These are phyloP conservation scores for Trametes maxima DNA, from an alignment of 768 basidiomycete species.

Conservation along the genomic window DNA sequence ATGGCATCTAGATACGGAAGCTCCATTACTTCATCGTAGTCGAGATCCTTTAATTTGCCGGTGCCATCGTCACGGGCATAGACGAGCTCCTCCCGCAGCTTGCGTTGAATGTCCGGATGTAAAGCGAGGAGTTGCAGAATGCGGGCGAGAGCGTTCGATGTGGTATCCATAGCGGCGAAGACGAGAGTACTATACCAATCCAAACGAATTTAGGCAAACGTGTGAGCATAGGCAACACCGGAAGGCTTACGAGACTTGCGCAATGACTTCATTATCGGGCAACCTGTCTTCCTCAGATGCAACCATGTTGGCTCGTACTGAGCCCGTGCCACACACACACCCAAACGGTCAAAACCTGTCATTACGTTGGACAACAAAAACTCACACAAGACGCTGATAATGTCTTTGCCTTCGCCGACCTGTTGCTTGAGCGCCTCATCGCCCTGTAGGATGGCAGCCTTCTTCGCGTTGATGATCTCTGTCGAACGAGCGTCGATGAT, in stretches of 20 bases:
- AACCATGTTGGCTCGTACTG: constrained; percentile 42
- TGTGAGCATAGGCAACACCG: no score
- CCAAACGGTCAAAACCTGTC: neutral
- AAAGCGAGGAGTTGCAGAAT: constrained; percentile 29
- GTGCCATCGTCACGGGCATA: constrained; percentile 27
- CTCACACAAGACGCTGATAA: constrained; percentile 50
- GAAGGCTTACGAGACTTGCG: constrained; percentile 33
- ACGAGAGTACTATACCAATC: constrained; percentile 20
- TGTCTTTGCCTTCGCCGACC: constrained; percentile 44
- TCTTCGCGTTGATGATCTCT: constrained; percentile 41
- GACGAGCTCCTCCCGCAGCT: constrained; percentile 31
- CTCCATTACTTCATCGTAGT: constrained; percentile 24
- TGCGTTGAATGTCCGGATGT: constrained; percentile 39
- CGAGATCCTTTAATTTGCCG: constrained; percentile 32
- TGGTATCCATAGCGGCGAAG: constrained; percentile 33
- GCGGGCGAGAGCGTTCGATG: constrained; percentile 28
- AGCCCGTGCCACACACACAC: neutral
- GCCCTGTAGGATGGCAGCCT: constrained; percentile 35
- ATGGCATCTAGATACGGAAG: constrained; percentile 68
- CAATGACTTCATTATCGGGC: constrained; percentile 38
- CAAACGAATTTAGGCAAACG: neutral
- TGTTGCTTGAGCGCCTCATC: constrained; percentile 37
- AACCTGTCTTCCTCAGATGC: constrained; percentile 15
- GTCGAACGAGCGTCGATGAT: constrained; percentile 38
- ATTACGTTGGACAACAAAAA: neutral